phyloP scores from a whole-genome alignment of 768 basidiomycete genomes.

The Auricularia sp. region DNA sequence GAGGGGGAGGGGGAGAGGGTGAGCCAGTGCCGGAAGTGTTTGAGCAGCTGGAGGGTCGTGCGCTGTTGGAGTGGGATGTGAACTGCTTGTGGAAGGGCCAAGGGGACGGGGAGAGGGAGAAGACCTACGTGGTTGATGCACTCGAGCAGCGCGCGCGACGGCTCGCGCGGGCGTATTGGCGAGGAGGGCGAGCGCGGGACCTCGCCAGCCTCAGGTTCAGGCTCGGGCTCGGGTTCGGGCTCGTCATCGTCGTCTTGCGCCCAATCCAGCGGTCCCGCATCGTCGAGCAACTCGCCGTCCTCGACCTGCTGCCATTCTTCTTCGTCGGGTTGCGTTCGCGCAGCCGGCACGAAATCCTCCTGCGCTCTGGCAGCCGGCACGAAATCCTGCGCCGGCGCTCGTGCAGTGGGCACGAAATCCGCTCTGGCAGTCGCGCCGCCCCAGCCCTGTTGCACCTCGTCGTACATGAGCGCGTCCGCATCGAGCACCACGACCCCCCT shows the following conservation, averaged over 20 bases:
- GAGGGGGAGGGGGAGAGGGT: constrained; percentile 23
- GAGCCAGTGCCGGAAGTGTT: constrained; percentile 81
- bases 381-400: neutral
- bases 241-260: neutral
- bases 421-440: too few species aligned
- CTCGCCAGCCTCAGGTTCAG: neutral
- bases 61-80: constrained; percentile 31
- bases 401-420: neutral
- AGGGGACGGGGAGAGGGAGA: constrained; percentile 1
- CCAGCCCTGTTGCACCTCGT: neutral
- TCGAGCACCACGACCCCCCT: neutral
- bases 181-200: neutral
- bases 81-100: neutral
- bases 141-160: constrained; percentile 45
- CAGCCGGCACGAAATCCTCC: too few species aligned
- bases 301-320: too few species aligned
- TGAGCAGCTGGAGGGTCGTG: constrained; percentile 62
- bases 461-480: neutral
- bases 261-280: neutral
- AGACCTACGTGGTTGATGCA: constrained; percentile 57
- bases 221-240: neutral
- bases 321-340: too few species aligned
- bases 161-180: constrained; percentile 33
- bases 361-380: too few species aligned
- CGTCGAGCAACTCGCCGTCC: neutral